Conservation (phyloP, 768 basidiomycete species). For the Naematelia encephala region DNA sequence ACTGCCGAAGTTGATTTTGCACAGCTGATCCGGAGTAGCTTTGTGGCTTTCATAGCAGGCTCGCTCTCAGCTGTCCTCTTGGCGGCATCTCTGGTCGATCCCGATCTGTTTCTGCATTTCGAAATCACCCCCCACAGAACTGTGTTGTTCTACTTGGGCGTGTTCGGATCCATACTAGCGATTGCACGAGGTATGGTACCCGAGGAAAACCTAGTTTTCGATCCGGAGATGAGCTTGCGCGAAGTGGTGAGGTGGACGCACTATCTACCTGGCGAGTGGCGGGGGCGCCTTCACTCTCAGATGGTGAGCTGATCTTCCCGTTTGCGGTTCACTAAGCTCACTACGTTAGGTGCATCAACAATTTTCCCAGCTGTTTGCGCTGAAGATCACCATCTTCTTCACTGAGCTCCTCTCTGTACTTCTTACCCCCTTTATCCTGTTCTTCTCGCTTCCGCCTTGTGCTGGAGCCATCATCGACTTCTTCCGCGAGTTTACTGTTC, state of each 20-base stretch:
- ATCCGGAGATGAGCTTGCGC: conserved; percentile 86
- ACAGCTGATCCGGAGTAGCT: conserved; percentile 46
- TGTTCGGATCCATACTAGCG: conserved; percentile 84
- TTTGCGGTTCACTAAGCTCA: conserved; percentile 1
- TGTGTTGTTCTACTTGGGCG: conserved; percentile 83
- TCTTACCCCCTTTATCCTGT: conserved; percentile 87
- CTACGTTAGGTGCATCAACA: conserved; percentile 71
- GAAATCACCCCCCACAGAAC: conserved; percentile 92
- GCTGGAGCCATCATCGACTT: conserved; percentile 92
- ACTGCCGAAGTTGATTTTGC: not conserved
- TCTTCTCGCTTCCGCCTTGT: conserved; percentile 85
- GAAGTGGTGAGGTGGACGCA: conserved; percentile 92
- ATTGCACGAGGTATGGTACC: conserved; percentile 93
- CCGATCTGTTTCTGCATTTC: conserved; percentile 87
- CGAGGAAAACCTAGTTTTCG: conserved; percentile 87
- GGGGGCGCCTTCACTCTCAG: conserved; percentile 79
- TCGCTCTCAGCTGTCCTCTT: conserved; percentile 95
- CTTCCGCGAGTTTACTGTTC: conserved; percentile 95
- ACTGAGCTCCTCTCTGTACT: conserved; percentile 88
- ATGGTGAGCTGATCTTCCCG: conserved; percentile 55
- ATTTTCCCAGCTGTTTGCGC: conserved; percentile 87
- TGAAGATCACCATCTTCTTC: conserved; percentile 82
- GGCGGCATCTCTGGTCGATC: conserved; percentile 85
- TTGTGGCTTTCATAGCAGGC: conserved; percentile 91
- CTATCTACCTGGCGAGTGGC: conserved; percentile 94